Conservation (phyloP, 305 asterid species). For the Stenogyne calaminthoides region DNA sequence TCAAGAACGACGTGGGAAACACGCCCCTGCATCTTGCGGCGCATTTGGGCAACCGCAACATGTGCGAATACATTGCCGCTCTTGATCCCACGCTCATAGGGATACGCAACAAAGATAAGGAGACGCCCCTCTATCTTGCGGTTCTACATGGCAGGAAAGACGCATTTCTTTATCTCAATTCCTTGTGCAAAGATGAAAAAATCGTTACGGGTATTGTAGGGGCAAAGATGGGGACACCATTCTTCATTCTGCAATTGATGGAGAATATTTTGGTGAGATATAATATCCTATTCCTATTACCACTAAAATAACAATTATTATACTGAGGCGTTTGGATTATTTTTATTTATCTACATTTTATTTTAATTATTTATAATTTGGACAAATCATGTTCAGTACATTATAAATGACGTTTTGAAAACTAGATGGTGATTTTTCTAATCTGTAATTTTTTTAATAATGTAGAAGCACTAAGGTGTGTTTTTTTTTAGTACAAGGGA, state of each 20-base stretch:
- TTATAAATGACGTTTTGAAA: no score
- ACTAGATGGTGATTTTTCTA: no score
- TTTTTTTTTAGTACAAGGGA: no score
- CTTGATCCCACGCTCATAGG: conserved; percentile 2
- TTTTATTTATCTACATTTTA: no score
- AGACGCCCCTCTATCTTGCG: conserved; percentile 33
- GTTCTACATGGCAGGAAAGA: conserved; percentile 31
- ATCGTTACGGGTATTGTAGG: background rate
- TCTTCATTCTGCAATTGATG: conserved; percentile 31
- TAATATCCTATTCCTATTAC: no score
- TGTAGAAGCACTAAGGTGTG: no score
- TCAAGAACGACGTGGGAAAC: conserved; percentile 24
- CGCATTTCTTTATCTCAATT: conserved; percentile 6
- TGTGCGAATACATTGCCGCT: conserved; percentile 13
- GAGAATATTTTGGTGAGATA: background rate
- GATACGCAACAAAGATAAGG: conserved; percentile 6
- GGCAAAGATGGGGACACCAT: conserved; percentile 32
- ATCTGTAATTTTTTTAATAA: no score
- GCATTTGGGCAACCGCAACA: conserved; percentile 9
- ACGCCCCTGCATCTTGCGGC: conserved; percentile 37
- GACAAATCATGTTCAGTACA: no score
- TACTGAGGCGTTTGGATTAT: no score
- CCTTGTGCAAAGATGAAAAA: background rate
- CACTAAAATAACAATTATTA: no score
- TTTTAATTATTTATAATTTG: no score